phyloP scores from a whole-genome alignment of 2,329 filamentous ascomycete species.

The Volutella citrinella region DNA sequence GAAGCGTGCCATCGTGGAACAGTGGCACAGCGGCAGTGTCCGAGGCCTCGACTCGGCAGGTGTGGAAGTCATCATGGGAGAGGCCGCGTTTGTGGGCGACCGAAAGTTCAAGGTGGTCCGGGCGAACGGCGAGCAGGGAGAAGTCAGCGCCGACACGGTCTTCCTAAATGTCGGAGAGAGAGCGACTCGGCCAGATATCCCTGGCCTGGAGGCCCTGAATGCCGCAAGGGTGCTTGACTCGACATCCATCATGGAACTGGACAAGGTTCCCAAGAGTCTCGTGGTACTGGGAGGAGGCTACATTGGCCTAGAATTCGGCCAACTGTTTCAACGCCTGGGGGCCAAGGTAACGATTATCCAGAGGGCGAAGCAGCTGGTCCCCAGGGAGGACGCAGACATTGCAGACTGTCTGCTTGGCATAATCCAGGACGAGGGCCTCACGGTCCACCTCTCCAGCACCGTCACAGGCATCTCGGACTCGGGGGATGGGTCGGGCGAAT shows the following conservation, averaged over 20 bases:
- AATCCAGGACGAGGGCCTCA: conserved; percentile 43
- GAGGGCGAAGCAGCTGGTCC: conserved; percentile 38
- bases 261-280: conserved; percentile 43
- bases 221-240: conserved; percentile 41
- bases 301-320: conserved; percentile 52
- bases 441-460: conserved; percentile 36
- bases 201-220: conserved; percentile 35
- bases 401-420: conserved; percentile 40
- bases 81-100: conserved; percentile 40
- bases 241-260: conserved; percentile 46
- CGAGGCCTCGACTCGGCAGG: conserved; percentile 36
- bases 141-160: conserved; percentile 37
- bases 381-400: conserved; percentile 47
- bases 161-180: conserved; percentile 47
- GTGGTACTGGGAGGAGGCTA: conserved; percentile 52
- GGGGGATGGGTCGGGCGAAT: conserved; percentile 10
- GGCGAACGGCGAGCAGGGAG: conserved; percentile 28
- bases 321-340: conserved; percentile 49
- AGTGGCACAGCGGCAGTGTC: conserved; percentile 47
- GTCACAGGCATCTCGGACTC: conserved; percentile 24
- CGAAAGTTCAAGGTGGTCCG: conserved; percentile 35
- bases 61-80: conserved; percentile 44
- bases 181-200: conserved; percentile 35
- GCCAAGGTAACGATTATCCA: conserved; percentile 48
- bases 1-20: conserved; percentile 51